phyloP scores from a whole-genome alignment of 2,329 filamentous ascomycete species.

The Fusarium illudens region DNA sequence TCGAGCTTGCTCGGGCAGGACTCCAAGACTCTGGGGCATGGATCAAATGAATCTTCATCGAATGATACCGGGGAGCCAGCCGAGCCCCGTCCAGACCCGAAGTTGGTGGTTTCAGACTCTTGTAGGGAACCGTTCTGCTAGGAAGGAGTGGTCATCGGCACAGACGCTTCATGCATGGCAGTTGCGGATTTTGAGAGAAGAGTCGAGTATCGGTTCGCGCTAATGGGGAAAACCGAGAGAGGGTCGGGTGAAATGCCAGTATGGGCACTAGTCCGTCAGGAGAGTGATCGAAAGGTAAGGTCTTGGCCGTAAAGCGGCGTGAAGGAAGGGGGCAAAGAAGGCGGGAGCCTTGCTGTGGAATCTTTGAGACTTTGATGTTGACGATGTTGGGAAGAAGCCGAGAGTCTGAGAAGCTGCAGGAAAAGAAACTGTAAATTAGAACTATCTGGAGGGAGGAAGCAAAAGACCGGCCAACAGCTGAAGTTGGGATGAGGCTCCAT shows the following conservation, averaged over 20 bases:
- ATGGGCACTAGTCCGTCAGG: not conserved
- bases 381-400: not conserved
- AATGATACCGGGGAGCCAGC: not conserved
- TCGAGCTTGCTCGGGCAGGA: not conserved
- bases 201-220: not conserved
- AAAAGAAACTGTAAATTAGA: not conserved
- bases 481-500: conserved; percentile 22
- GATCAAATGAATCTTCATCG: not conserved
- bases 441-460: not conserved
- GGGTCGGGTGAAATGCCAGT: not conserved
- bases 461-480: not conserved
- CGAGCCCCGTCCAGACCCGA: not conserved
- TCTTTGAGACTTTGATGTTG: not conserved
- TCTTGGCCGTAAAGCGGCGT: not conserved
- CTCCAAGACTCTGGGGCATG: not conserved
- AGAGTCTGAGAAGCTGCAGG: not conserved
- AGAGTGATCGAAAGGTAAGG: not conserved
- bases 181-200: not conserved
- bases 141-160: not conserved
- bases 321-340: not conserved
- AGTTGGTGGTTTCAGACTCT: not conserved
- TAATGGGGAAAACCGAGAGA: not conserved
- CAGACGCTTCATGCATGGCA: not conserved
- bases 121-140: not conserved
- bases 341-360: not conserved